phyloP scores from a whole-genome alignment of 2,329 filamentous ascomycete species.

The Fonsecaea pedrosoi region DNA sequence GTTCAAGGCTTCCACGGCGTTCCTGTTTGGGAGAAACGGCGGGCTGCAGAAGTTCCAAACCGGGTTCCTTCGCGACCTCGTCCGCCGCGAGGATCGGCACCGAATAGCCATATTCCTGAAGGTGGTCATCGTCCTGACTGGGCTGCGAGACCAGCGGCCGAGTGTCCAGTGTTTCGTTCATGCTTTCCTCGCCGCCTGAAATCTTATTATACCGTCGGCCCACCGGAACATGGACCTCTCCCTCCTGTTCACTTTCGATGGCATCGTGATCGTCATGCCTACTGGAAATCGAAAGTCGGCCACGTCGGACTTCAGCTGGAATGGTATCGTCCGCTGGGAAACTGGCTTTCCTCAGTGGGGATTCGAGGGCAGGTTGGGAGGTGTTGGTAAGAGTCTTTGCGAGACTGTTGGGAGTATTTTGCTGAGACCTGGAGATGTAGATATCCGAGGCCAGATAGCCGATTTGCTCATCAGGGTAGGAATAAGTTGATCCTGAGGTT shows the following conservation, averaged over 20 bases:
- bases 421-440: constrained; percentile 76
- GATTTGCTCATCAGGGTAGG: constrained; percentile 88
- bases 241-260: constrained; percentile 58
- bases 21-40: constrained; percentile 79
- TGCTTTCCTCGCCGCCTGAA: constrained; percentile 53
- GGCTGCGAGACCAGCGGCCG: constrained; percentile 55
- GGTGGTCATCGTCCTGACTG: constrained; percentile 56
- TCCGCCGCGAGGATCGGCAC: constrained; percentile 88
- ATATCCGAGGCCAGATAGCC: constrained; percentile 88
- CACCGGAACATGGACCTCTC: constrained; percentile 78
- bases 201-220: constrained; percentile 44
- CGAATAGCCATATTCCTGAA: constrained; percentile 67
- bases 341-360: constrained; percentile 59
- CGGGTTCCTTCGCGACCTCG: constrained; percentile 77
- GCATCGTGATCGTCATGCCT: constrained; percentile 40
- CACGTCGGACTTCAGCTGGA: constrained; percentile 38
- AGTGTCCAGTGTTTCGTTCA: constrained; percentile 56
- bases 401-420: constrained; percentile 63
- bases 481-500: constrained; percentile 65
- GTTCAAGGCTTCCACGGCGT: constrained; percentile 66
- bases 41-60: constrained; percentile 73
- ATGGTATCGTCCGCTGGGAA: constrained; percentile 50
- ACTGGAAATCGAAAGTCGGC: constrained; percentile 35
- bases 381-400: constrained; percentile 52
- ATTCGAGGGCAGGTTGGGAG: constrained; percentile 57